Conservation (phyloP, 345 rosid genomes). For the Gossypium stocksii region DNA sequence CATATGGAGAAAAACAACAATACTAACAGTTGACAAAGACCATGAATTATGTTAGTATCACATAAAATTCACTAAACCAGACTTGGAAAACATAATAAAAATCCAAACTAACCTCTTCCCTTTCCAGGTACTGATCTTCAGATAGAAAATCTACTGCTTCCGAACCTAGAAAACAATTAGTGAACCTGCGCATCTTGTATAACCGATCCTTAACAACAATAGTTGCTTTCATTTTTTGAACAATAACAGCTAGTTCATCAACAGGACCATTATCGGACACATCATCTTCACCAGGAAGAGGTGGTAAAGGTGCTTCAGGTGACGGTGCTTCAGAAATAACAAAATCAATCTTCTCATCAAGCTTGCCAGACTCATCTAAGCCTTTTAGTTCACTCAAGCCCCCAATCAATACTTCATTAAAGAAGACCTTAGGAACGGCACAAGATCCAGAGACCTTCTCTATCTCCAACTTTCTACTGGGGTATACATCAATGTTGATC, state of each 20-base stretch:
- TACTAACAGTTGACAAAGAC: neutral
- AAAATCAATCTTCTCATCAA: conserved; percentile 62
- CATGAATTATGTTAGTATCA: neutral
- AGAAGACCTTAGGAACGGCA: conserved; percentile 66
- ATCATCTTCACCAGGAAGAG: conserved; percentile 91
- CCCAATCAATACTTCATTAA: conserved; percentile 67
- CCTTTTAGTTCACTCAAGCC: conserved; percentile 51
- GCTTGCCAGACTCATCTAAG: conserved; percentile 60
- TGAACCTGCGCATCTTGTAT: conserved; percentile 66
- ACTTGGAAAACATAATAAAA: neutral
- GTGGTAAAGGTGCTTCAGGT: conserved; percentile 67
- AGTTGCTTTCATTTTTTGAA: conserved; percentile 66
- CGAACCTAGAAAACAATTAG: conserved; percentile 65
- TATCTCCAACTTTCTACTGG: conserved; percentile 63
- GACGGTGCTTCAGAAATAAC: conserved; percentile 52
- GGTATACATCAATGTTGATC: conserved; percentile 73
- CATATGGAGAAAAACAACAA: neutral
- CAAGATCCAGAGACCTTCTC: conserved; percentile 63
- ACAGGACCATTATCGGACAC: conserved; percentile 47
- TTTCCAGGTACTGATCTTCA: conserved; percentile 63
- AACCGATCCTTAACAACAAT: conserved; percentile 66
- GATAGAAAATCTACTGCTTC: conserved; percentile 76
- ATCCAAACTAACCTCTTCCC: conserved; percentile 53
- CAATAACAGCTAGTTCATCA: conserved; percentile 77
- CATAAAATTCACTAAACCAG: neutral